Conservation (phyloP, 78 protist species). For the Planoprotostelium fungivorum region DNA sequence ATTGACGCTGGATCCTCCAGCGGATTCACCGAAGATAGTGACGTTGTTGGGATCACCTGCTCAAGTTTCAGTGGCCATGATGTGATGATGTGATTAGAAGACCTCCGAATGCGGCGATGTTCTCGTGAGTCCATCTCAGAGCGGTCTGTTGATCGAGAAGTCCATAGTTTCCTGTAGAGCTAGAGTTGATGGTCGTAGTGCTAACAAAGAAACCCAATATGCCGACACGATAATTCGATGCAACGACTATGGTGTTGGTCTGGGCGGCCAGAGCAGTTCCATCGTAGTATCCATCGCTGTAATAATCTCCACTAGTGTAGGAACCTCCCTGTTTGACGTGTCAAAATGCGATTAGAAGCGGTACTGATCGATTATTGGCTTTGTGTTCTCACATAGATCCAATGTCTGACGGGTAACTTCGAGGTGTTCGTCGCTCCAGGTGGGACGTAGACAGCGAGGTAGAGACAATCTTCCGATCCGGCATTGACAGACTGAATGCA, state of each 20-base stretch:
- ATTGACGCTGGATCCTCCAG: constrained; percentile 66
- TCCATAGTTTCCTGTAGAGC: constrained; percentile 63
- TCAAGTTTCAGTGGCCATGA: constrained; percentile 4
- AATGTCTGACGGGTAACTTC: constrained; percentile 24
- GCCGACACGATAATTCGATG: constrained; percentile 59
- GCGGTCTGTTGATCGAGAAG: constrained; percentile 76
- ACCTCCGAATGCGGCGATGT: constrained; percentile 77
- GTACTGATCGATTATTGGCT: too few species aligned
- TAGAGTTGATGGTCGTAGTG: constrained; percentile 19
- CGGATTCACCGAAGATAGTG: constrained; percentile 72
- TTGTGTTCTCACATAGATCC: too few species aligned
- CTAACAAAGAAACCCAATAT: constrained; percentile 70
- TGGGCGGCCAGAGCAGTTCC: constrained; percentile 16
- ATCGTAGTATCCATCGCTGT: constrained; percentile 40
- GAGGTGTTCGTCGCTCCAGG: not conserved
- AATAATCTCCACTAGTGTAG: constrained; percentile 33
- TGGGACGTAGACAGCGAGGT: constrained; percentile 57
- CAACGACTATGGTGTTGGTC: constrained; percentile 45
- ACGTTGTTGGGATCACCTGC: not conserved
- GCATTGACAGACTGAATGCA: not conserved
- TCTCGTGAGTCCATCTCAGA: constrained; percentile 58
- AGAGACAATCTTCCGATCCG: constrained; percentile 55
- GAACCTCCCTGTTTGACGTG: constrained; percentile 61
- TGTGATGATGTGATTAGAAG: constrained; percentile 20
- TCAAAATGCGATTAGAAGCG: too few species aligned